Percentiles rank a stretch among this genome's conserved stretches.
Conservation (phyloP, 129 eudicot species). For the Artemisia annua region DNA sequence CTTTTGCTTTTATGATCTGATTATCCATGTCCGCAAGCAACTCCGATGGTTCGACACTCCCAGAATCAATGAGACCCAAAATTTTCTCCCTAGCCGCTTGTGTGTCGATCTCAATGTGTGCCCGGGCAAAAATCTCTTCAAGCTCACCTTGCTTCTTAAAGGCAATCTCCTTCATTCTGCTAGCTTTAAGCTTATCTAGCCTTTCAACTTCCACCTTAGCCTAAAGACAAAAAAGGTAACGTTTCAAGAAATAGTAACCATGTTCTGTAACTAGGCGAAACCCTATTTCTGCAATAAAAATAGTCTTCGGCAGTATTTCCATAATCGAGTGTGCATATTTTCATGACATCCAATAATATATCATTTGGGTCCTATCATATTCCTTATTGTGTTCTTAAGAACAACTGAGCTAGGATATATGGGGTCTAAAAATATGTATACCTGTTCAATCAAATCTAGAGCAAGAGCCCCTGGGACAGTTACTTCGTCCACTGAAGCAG, state of each 20-base stretch:
- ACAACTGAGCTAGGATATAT: neutral
- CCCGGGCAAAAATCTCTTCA: constrained; percentile 80
- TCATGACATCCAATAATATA: too few species aligned
- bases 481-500: constrained; percentile 89
- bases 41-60: constrained; percentile 84
- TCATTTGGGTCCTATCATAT: neutral
- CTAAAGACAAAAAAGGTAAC: constrained; percentile 35
- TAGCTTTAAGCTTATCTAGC: constrained; percentile 88
- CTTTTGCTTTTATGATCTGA: constrained; percentile 85
- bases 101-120: constrained; percentile 84
- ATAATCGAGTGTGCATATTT: neutral
- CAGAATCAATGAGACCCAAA: constrained; percentile 83
- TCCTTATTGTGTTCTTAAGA: neutral
- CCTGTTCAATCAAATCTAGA: constrained; percentile 91
- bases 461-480: constrained; percentile 89
- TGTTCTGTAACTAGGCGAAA: neutral
- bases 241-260: constrained; percentile 5
- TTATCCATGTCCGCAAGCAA: constrained; percentile 88
- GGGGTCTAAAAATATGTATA: constrained; percentile 13
- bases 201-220: constrained; percentile 95
- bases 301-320: neutral
- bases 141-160: constrained; percentile 87
- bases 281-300: neutral
- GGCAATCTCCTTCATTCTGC: constrained; percentile 99
- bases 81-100: constrained; percentile 82